These are phyloP conservation scores for Usnea hakonensis DNA, from an alignment of 495 filamentous ascomycete genomes.

Conservation along the genomic window DNA sequence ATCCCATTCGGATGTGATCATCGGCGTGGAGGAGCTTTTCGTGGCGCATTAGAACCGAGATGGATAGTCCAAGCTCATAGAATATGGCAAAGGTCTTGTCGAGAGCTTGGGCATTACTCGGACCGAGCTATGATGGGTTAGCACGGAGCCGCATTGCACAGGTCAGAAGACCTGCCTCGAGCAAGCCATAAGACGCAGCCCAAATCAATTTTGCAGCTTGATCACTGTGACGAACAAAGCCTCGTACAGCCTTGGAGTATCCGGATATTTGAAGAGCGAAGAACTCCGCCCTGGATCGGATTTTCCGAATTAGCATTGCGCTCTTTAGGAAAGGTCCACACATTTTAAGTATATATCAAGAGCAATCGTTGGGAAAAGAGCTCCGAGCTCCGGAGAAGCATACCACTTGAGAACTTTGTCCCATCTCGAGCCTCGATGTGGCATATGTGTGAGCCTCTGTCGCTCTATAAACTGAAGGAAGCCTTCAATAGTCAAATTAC, in stretches of 20 bases:
- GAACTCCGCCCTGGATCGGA: slow-evolving; percentile 33
- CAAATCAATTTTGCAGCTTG: slow-evolving; percentile 47
- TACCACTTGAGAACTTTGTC: slow-evolving; percentile 41
- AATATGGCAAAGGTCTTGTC: slow-evolving; percentile 50
- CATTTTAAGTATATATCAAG: no score
- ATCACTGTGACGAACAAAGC: slow-evolving; percentile 45
- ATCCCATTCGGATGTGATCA: slow-evolving; percentile 38
- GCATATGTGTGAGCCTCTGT: slow-evolving; percentile 43
- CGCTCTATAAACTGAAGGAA: slow-evolving; percentile 27
- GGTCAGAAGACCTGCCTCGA: slow-evolving; percentile 41
- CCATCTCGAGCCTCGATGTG: slow-evolving; percentile 43
- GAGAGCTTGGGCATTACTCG: slow-evolving; percentile 45
- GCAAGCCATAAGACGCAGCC: slow-evolving; percentile 42
- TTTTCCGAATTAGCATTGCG: background rate
- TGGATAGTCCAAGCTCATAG: slow-evolving; percentile 45
- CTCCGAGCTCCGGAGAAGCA: background rate
- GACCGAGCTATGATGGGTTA: slow-evolving; percentile 41
- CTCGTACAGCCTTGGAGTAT: slow-evolving; percentile 34
- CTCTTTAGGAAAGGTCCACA: no score
- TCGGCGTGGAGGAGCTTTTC: slow-evolving; percentile 40
- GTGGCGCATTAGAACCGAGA: slow-evolving; percentile 48
- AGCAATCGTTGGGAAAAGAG: background rate
- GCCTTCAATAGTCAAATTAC: slow-evolving; percentile 21
- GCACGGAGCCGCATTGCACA: background rate
- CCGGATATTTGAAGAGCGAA: slow-evolving; percentile 41